Evolutionary conservation across 73 alveolate genomes (phyloP), one percentile per base, ranked within the genome.

Genomic region (Paramecium primaurelia): DNA sequence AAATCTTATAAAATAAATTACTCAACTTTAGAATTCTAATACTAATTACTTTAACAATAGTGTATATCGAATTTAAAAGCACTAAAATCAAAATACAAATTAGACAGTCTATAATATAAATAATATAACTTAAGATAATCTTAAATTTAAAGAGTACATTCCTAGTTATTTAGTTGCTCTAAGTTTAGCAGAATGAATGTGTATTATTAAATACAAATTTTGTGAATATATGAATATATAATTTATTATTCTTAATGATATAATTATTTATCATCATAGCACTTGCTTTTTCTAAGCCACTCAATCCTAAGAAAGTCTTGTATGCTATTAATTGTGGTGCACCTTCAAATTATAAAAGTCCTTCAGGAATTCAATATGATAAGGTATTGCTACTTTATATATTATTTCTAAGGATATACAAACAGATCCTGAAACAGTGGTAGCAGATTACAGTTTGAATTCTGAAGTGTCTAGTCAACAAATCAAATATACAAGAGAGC

Each of bases 311-410:
- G 34, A 86, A 86, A 77, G 96, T 93, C 22, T 22, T 86, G 20
- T 80, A 71, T 88, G 96, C 96, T n/a, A 68, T 93, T 8, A 93
- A 93, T 71, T 89, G 94, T 45, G 96, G 96, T 45, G 94, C 94
- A 1, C 94, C 91, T 30, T 64, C 88, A 9, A 83, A 84, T 34
- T 47, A 71, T 47, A 89, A 68, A 71, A 44, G 92, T 42, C 71
- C 20, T 4, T 59, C 68, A 26, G 94, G 94, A 73, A 71, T 89
- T n/a, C 45, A 32, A 45, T 89, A 89, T 51, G 71, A 77, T 7
- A 89, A 83, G 73, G 93, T 87, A 87, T 59, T 2, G 18, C 2
- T 8, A 8, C 16, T 2, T 20, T 34, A 3, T 12, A 58, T 25
- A 25, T 58, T 22, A 25, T 32, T 51, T 16, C 9, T 10, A 59